Percentiles rank a stretch among this genome's conserved stretches.
phyloP scores from a whole-genome alignment of 768 basidiomycete genomes.

The Saitozyma podzolica region DNA sequence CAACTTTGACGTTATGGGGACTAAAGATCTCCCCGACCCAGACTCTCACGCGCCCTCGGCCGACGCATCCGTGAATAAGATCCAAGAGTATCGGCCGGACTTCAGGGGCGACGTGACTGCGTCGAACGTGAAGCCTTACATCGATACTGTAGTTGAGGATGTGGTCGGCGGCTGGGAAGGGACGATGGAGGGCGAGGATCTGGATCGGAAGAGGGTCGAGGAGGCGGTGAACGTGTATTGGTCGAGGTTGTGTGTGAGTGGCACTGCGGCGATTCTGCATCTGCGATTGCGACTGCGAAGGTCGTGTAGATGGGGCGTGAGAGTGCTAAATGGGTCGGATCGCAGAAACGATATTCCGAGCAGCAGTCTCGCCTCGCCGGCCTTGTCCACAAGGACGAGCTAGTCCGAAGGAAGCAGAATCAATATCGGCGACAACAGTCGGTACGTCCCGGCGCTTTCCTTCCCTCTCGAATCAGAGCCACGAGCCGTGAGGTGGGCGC shows the following conservation, averaged over 20 bases:
- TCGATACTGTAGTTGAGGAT: constrained; percentile 36
- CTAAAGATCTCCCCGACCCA: constrained; percentile 35
- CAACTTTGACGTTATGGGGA: constrained; percentile 29
- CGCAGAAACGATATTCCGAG: constrained; percentile 42
- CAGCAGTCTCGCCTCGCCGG: constrained; percentile 39
- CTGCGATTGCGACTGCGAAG: neutral
- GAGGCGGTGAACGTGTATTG: constrained; percentile 37
- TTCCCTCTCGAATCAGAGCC: neutral
- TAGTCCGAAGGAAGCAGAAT: constrained; percentile 40
- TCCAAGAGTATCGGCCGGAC: constrained; percentile 39
- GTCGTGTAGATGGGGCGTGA: too few relatives aligned
- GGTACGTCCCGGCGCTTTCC: constrained; percentile 15
- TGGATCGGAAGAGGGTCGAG: constrained; percentile 27
- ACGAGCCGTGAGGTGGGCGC: neutral
- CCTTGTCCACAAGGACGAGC: constrained; percentile 39
- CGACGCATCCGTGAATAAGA: constrained; percentile 28
- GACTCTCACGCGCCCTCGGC: constrained; percentile 14
- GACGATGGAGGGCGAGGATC: constrained; percentile 19
- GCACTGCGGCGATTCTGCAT: neutral
- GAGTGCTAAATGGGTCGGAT: neutral
- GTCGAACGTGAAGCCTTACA: constrained; percentile 23
- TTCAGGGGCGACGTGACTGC: constrained; percentile 28
- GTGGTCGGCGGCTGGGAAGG: constrained; percentile 25
- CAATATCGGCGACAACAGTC: constrained; percentile 48
- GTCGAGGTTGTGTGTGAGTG: constrained; percentile 33